Evolutionary conservation across 148 eudicot species (phyloP).

Genomic region (Amaranthus hypochondriacus): DNA sequence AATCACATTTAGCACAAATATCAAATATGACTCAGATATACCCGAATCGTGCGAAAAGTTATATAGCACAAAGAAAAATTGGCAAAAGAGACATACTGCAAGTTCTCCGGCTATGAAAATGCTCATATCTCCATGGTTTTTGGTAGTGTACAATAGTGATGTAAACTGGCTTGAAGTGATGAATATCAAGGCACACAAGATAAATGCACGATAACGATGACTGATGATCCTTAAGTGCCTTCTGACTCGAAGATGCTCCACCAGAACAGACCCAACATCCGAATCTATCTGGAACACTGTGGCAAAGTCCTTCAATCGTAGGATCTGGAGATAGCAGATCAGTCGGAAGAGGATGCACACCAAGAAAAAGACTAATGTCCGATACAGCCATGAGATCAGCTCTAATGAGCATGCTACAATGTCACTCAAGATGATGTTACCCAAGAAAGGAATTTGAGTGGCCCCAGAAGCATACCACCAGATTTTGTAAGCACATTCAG

Average conservation of each 20-base stretch:
- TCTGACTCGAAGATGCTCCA: constrained; percentile 78
- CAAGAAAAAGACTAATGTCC: constrained; percentile 72
- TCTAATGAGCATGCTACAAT: constrained; percentile 60
- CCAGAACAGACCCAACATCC: constrained; percentile 66
- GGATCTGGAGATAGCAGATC: constrained; percentile 83
- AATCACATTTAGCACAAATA: not conserved
- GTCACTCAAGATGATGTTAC: constrained; percentile 55
- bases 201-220: constrained; percentile 72
- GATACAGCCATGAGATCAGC: constrained; percentile 81
- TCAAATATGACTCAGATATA: not conserved
- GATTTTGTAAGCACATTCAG: constrained; percentile 73
- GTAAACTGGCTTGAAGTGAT: constrained; percentile 67
- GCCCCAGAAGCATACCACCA: constrained; percentile 95
- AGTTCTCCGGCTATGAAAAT: constrained; percentile 78
- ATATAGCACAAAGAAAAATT: not conserved
- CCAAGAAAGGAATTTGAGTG: constrained; percentile 66
- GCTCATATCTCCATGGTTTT: constrained; percentile 39
- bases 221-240: constrained; percentile 75
- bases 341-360: constrained; percentile 91
- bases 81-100: constrained; percentile 46
- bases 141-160: constrained; percentile 59
- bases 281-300: constrained; percentile 56
- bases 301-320: constrained; percentile 75
- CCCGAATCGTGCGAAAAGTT: not conserved
- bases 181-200: constrained; percentile 52